Evolutionary conservation across 2,329 filamentous ascomycete genomes (phyloP).

Genomic region (Clarireedia homoeocarpa): DNA sequence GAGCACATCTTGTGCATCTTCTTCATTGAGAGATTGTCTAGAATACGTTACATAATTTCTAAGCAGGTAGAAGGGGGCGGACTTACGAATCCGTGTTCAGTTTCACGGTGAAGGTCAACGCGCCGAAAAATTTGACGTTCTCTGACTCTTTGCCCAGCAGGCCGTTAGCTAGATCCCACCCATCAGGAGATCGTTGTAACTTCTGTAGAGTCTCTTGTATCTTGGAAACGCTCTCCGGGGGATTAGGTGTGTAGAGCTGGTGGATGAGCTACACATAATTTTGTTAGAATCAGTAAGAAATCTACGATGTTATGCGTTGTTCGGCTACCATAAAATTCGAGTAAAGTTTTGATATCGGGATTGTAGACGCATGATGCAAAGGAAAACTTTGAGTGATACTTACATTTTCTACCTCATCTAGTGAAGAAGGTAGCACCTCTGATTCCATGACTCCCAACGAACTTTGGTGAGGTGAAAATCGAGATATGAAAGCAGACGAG

Average conservation of each 20-base stretch:
- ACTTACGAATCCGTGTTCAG: constrained; percentile 79
- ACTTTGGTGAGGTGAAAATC: background rate
- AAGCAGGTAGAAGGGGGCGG: background rate
- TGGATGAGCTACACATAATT: constrained; percentile 35
- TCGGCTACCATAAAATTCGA: no score
- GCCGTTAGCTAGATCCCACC: constrained; percentile 78
- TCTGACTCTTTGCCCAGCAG: constrained; percentile 62
- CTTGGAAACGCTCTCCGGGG: constrained; percentile 35
- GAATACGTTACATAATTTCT: constrained; percentile 6
- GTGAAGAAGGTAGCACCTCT: constrained; percentile 22
- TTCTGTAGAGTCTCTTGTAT: constrained; percentile 70
- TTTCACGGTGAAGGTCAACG: constrained; percentile 88
- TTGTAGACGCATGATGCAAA: no score
- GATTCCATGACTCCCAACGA: constrained; percentile 9
- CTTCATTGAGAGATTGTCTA: constrained; percentile 44
- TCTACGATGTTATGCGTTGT: no score
- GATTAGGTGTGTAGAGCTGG: constrained; percentile 40
- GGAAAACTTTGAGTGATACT: constrained; percentile 6
- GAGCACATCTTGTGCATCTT: constrained; percentile 52
- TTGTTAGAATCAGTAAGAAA: background rate
- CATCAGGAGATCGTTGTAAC: constrained; percentile 70
- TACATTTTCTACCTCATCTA: constrained; percentile 27
- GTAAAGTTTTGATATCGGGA: no score
- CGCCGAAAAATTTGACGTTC: constrained; percentile 85
- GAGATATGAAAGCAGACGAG: background rate